A percentile compares a stretch with the other conserved stretches of the same genome.
Conservation (phyloP, 257 asterid species). For the Paulownia fortunei region DNA sequence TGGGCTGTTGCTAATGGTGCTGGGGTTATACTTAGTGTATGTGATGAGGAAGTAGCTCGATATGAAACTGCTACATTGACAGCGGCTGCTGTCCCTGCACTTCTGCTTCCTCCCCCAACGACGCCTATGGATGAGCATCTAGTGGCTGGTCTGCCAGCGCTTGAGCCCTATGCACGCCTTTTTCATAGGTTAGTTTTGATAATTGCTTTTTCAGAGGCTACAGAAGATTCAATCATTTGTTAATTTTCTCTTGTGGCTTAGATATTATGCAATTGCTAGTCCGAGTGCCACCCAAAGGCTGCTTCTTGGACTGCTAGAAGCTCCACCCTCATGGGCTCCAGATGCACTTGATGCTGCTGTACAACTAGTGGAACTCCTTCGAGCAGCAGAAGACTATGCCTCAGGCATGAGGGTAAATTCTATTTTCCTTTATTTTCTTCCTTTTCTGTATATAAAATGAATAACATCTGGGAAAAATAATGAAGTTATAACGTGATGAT, state of each 20-base stretch:
- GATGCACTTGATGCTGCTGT: conserved; percentile 99
- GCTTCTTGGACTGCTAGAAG: conserved; percentile 97
- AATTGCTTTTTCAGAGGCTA: conserved; percentile 26
- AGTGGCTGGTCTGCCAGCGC: conserved; percentile 98
- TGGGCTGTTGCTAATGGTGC: conserved; percentile 99
- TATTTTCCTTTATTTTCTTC: neutral
- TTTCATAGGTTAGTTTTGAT: conserved; percentile 70
- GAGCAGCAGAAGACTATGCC: conserved; percentile 99
- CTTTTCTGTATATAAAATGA: neutral
- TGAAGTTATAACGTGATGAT: conserved; percentile 1
- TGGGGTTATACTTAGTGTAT: conserved; percentile 97
- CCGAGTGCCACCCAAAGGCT: conserved; percentile 99
- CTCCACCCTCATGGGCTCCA: conserved; percentile 99
- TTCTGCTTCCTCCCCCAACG: conserved; percentile 97
- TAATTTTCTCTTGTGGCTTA: conserved; percentile 43
- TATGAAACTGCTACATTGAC: conserved; percentile 97
- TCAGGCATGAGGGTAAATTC: conserved; percentile 82
- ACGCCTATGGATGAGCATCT: conserved; percentile 99
- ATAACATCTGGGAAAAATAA: conserved; percentile 9
- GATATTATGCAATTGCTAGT: conserved; percentile 97
- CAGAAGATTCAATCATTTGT: conserved; percentile 12
- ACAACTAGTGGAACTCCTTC: conserved; percentile 96
- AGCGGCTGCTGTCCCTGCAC: conserved; percentile 98
- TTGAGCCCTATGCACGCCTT: conserved; percentile 97
- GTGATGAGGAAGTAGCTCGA: conserved; percentile 98